Evolutionary conservation across 176 grass and related monocot species (phyloP).

Genomic region (Bromus sterilis): DNA sequence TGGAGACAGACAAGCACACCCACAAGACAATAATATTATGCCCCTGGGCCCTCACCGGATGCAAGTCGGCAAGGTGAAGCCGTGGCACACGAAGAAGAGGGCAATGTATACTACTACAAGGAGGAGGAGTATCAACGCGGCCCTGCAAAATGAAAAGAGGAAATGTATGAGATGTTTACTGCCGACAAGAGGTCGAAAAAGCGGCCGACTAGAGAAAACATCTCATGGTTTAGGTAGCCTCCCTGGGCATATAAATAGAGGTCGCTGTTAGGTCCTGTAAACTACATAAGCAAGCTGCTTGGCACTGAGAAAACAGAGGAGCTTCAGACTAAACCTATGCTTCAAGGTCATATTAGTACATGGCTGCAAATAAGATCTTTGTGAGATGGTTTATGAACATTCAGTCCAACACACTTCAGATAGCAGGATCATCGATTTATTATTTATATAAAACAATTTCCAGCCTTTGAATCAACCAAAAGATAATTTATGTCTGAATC

Average conservation of each 20-base stretch:
- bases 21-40: background rate
- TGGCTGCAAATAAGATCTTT: background rate
- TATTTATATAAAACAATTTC: background rate
- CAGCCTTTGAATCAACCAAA: background rate
- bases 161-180: background rate
- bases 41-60: slow-evolving; percentile 28
- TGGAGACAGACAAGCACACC: background rate
- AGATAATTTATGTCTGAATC: background rate
- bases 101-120: slow-evolving; percentile 74
- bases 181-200: background rate
- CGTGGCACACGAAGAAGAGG: slow-evolving; percentile 89
- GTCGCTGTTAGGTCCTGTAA: background rate
- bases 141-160: slow-evolving; percentile 33
- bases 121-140: slow-evolving; percentile 69
- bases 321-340: background rate
- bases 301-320: background rate
- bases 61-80: slow-evolving; percentile 78
- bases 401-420: background rate
- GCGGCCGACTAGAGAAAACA: background rate
- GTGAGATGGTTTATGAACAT: background rate
- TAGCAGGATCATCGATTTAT: background rate
- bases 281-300: background rate
- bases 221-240: background rate
- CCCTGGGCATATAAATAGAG: background rate
- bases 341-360: background rate